Base-by-base conservation (phyloP, 805 yeast genomes). In the Barnettozyma populi region DNA sequence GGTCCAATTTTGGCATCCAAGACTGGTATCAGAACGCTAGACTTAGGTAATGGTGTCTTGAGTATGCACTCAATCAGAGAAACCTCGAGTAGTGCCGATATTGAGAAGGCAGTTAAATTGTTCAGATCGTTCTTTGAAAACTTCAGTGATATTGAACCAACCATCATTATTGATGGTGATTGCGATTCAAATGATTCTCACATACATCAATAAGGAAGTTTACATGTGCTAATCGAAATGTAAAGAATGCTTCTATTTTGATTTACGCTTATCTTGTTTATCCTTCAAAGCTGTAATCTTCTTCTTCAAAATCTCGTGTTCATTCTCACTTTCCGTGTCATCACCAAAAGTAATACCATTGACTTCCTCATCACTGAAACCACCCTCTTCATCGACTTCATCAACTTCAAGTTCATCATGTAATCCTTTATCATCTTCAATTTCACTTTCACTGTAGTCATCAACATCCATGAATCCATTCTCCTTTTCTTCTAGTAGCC, bases 31-130 rank as follows among this genome's bases (percentile, higher is more conserved):
- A 76, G 94, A 62, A 87, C 96, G 3, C 67, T 90, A 51, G 98
- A 90, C 66, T 67, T 90, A 45, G 98, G 98, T 49, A 88, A 87
- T 59, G 95, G 97, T 1, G 94, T 90, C 60, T 71, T 90, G 57
- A 82, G 94, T 50, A 90, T 90, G 98, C 98, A 90, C 62, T 85
- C 95, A 1, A 83, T 88, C 51, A 78, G 97, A 65, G 98, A 90
- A 66, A 90, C 96, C 5, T 90, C 95, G 32, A 95, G 96, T 19
- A 66, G 86, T 19, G 71, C 68, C 43, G 98, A 90, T 67, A 72
- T 92, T 25, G 81, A 71, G 43, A 71, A 74, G 49, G 79, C 87
- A 50, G 75, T 80, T 38, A 66, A 68, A 41, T 69, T 90, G 51
- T 89, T 86, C 62, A 72, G 69, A 52, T 72, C 79, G 20, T 90